Evolutionary conservation across 2,329 filamentous ascomycete species (phyloP).

Genomic region (Plenodomus lindquistii): DNA sequence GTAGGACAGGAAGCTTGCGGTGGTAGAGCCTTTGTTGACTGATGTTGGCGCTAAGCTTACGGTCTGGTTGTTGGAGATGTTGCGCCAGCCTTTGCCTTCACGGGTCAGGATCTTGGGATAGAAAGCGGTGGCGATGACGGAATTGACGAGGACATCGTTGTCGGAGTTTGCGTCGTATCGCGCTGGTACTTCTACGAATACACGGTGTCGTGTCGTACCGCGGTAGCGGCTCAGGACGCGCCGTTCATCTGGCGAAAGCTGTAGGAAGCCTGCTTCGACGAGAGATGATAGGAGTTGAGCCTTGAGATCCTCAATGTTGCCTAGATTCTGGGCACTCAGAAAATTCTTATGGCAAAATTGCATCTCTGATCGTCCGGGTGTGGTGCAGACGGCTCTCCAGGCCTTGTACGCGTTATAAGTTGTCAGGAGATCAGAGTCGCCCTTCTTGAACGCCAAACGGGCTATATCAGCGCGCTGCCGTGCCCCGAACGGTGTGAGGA

Average conservation of each 20-base stretch:
- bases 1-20: constrained; percentile 82
- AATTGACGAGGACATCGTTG: constrained; percentile 77
- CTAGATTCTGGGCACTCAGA: constrained; percentile 82
- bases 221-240: constrained; percentile 69
- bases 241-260: constrained; percentile 73
- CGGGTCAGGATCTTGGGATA: constrained; percentile 89
- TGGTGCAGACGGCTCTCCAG: constrained; percentile 82
- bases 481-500: constrained; percentile 82
- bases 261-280: constrained; percentile 81
- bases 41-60: constrained; percentile 87
- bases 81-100: constrained; percentile 85
- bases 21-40: constrained; percentile 71
- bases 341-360: constrained; percentile 96
- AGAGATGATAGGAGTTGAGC: constrained; percentile 84
- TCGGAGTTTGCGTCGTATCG: constrained; percentile 75
- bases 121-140: constrained; percentile 90
- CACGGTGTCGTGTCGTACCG: constrained; percentile 66
- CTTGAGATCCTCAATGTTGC: constrained; percentile 94
- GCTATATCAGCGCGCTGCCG: constrained; percentile 80
- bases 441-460: constrained; percentile 75
- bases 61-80: constrained; percentile 88
- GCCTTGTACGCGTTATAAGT: constrained; percentile 90
- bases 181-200: constrained; percentile 82
- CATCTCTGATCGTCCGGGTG: constrained; percentile 72
- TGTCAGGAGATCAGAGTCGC: constrained; percentile 90